Evolutionary conservation across 2,329 filamentous ascomycete species (phyloP), one percentile per base, ranked within the genome.

Genomic region (Venturia aucupariae): DNA sequence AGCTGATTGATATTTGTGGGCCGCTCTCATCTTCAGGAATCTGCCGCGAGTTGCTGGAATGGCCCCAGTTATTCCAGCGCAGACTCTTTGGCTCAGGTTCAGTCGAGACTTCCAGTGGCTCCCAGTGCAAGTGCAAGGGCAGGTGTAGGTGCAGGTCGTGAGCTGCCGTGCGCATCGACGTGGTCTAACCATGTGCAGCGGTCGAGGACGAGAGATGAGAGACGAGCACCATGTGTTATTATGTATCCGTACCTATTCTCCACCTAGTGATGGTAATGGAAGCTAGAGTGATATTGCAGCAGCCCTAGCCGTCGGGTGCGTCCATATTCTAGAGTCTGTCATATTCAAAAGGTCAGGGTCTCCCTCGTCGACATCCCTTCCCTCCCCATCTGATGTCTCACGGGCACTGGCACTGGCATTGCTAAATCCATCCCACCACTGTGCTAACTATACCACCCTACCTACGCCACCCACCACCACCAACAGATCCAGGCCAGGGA

Each of bases 281-380:
- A 11, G 51, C 51, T 57, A 57, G 30, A 57, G 27, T n/a, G 46
- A 27, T 51, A 51, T 51, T 51, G 46, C 46, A 48, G 27, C 51
- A 57, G 51, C 51, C 51, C 51, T 57, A 57, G 35, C 51, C 51
- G 51, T 32, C 51, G 51, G 51, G 27, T 57, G 35, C 27, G 27
- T 19, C 27, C 51, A 57, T 57, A 27, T 35, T 22, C 27, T 2
- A 27, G 46, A 27, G 24, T 27, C 22, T 51, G 24, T 27, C 22
- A 27, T 51, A 35, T 57, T 57, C 51, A 57, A 57, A 55, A 57
- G n/a, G 24, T 32, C 51, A 57, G 51, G 51, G 51, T 30, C 15
- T 51, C 46, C 51, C 51, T 35, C 51, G 15, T 19, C 30, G 2
- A 35, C 2, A 57, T 32, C 51, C 17, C 44, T 46, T 22, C 22